These are phyloP conservation scores for Sistotremastrum niveocremeum DNA, from an alignment of 768 basidiomycete genomes.

Conservation along the genomic window DNA sequence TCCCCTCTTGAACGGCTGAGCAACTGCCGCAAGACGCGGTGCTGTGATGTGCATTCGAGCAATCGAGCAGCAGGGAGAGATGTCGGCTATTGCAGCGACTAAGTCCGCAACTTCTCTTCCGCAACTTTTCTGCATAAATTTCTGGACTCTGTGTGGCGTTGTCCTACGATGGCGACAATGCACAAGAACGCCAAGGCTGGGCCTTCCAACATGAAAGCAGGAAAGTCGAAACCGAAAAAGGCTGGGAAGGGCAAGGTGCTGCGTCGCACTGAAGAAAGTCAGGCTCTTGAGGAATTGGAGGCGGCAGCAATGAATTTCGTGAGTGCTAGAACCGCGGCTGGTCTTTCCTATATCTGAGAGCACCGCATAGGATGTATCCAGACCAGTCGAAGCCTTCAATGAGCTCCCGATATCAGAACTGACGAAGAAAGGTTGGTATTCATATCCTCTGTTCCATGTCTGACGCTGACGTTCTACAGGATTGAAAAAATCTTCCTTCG, in stretches of 20 bases:
- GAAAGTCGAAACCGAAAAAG: no score
- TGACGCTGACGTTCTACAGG: constrained; percentile 28
- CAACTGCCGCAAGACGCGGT: constrained; percentile 14
- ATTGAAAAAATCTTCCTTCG: constrained; percentile 75
- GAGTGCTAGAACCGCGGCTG: constrained; percentile 10
- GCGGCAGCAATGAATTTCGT: constrained; percentile 37
- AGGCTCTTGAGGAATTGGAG: constrained; percentile 38
- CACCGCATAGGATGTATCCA: constrained; percentile 31
- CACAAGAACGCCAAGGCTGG: no score
- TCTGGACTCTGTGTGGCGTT: no score
- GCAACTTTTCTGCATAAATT: no score
- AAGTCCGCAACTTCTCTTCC: no score
- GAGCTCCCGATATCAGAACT: constrained; percentile 67
- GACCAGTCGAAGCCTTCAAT: constrained; percentile 43
- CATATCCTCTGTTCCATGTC: constrained; percentile 4
- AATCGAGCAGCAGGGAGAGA: no score
- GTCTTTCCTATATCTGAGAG: constrained; percentile 9
- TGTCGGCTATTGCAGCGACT: no score
- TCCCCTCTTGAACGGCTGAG: constrained; percentile 69
- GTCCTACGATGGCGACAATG: no score
- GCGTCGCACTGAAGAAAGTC: constrained; percentile 20
- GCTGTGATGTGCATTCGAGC: no score
- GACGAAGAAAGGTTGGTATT: constrained; percentile 52
- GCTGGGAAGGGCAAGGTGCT: no score
- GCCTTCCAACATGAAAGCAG: no score